phyloP scores from a whole-genome alignment of 768 basidiomycete genomes.

The Aureoboletus auriporus region DNA sequence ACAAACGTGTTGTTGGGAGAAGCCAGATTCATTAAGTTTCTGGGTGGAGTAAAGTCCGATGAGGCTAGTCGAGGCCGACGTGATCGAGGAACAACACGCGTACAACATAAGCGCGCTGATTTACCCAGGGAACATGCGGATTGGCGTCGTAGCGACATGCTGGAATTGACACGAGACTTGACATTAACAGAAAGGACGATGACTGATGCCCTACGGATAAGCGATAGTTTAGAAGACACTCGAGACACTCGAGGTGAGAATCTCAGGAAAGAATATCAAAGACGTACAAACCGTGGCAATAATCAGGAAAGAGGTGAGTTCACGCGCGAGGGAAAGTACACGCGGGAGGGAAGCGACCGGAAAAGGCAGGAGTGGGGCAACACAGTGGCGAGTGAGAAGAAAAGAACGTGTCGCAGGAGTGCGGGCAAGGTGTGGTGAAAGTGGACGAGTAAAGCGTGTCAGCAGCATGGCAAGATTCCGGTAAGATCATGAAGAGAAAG shows the following conservation, averaged over 20 bases:
- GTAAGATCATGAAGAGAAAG: constrained; percentile 52
- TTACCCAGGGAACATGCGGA: constrained; percentile 36
- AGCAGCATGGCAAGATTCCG: constrained; percentile 49
- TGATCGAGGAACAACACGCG: constrained; percentile 73
- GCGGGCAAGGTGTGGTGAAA: constrained; percentile 54
- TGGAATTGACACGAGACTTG: constrained; percentile 27
- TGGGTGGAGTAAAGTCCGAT: constrained; percentile 71
- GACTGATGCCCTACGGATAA: constrained; percentile 19
- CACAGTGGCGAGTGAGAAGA: constrained; percentile 45
- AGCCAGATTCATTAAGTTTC: constrained; percentile 58
- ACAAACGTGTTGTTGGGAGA: constrained; percentile 68
- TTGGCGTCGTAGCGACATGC: constrained; percentile 28
- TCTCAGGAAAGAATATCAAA: constrained; percentile 22
- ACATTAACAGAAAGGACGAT: constrained; percentile 18
- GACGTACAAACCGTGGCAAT: constrained; percentile 30
- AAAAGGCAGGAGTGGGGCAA: constrained; percentile 57
- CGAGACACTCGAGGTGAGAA: constrained; percentile 24
- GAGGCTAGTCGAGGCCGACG: constrained; percentile 47
- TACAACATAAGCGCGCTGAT: constrained; percentile 49
- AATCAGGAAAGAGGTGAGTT: constrained; percentile 25
- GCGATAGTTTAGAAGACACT: constrained; percentile 18
- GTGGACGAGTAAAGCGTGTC: constrained; percentile 48
- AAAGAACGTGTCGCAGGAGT: constrained; percentile 61
- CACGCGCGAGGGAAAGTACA: constrained; percentile 26
- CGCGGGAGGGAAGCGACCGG: constrained; percentile 40